phyloP scores from a whole-genome alignment of 306 rosid species.

The Astragalus glycyphyllos region DNA sequence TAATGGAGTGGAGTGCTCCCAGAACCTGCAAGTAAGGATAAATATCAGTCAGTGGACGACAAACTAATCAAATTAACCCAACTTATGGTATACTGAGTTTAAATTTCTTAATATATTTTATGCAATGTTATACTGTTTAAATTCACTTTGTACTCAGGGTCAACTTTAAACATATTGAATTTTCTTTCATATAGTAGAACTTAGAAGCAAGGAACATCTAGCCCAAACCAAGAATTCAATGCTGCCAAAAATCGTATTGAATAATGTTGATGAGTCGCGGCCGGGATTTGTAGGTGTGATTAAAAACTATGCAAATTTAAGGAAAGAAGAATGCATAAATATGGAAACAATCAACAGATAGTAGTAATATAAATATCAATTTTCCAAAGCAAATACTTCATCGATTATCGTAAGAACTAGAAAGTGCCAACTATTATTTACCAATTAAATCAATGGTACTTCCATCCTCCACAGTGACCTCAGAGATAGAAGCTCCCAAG shows the following conservation, averaged over 20 bases:
- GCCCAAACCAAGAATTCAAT: not conserved
- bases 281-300: not conserved
- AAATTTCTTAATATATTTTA: constrained; percentile 10
- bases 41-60: constrained; percentile 18
- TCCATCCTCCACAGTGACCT: constrained; percentile 87
- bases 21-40: constrained; percentile 65
- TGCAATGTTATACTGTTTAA: not conserved
- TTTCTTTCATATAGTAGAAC: constrained; percentile 18
- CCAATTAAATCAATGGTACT: constrained; percentile 90
- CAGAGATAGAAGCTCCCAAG: constrained; percentile 87
- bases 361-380: constrained; percentile 19
- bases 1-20: constrained; percentile 98
- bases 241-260: not conserved
- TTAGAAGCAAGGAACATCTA: constrained; percentile 1
- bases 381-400: constrained; percentile 31
- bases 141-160: not conserved
- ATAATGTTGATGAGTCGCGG: not conserved
- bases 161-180: constrained; percentile 12
- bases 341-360: constrained; percentile 25
- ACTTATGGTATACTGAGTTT: not conserved
- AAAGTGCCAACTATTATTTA: constrained; percentile 45
- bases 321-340: constrained; percentile 5
- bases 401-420: constrained; percentile 10
- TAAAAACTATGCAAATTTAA: not conserved
- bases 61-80: constrained; percentile 24